Evolutionary conservation across 148 eudicot genomes (phyloP).

Genomic region (Silene uniflora): DNA sequence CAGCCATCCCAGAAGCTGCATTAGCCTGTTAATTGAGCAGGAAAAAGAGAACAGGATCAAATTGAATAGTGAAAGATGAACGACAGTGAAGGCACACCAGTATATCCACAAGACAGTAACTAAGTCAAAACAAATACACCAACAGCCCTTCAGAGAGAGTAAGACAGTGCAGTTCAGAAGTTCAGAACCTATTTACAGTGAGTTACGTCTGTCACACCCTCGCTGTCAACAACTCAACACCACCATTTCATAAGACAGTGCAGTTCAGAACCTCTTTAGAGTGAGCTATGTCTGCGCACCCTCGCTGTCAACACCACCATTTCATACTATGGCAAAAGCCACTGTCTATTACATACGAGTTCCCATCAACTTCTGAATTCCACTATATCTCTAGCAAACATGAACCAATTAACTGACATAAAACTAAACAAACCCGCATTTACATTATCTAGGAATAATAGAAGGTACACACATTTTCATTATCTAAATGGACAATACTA

Average conservation of each 20-base stretch:
- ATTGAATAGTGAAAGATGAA: neutral
- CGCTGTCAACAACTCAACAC: no score
- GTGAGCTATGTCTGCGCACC: neutral
- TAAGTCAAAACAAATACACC: neutral
- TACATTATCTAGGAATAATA: neutral
- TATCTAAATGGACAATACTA: neutral
- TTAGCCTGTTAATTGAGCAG: slow-evolving; percentile 47
- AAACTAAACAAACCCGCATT: neutral
- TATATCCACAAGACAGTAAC: neutral
- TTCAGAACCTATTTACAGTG: neutral
- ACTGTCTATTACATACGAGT: neutral
- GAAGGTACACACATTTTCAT: no score
- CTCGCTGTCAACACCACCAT: neutral
- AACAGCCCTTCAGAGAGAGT: neutral
- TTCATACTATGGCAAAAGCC: neutral
- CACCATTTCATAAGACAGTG: neutral
- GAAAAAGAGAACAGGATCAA: neutral
- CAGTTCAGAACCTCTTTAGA: neutral
- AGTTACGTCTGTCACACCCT: neutral
- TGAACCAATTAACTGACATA: neutral
- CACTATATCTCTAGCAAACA: neutral
- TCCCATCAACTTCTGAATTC: neutral
- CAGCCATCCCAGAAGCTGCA: slow-evolving; percentile 90
- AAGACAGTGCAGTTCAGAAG: neutral
- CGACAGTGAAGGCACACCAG: neutral